These are phyloP conservation scores for Samsoniella hepiali DNA, from an alignment of 2,329 filamentous ascomycete species.

Conservation along the genomic window DNA sequence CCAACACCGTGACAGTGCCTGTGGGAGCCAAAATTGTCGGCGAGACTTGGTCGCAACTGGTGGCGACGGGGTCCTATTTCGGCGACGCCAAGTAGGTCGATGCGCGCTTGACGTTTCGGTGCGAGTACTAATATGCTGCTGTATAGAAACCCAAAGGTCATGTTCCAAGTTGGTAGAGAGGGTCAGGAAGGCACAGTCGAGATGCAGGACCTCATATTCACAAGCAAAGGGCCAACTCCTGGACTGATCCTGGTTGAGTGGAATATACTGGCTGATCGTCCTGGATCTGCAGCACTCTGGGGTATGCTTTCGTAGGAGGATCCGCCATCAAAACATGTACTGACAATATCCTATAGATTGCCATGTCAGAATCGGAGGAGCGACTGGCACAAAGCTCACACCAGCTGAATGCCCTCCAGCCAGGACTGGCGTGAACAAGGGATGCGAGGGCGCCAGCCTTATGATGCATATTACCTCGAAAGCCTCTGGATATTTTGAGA, in stretches of 20 bases:
- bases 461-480: constrained; percentile 44
- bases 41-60: no score
- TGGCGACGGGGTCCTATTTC: no score
- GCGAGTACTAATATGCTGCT: no score
- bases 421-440: constrained; percentile 41
- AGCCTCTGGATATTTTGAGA: constrained; percentile 50
- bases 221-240: constrained; percentile 60
- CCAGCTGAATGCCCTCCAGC: constrained; percentile 54
- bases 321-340: no score
- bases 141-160: constrained; percentile 39
- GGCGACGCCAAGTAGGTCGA: no score
- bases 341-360: no score
- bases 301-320: no score
- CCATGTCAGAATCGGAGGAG: constrained; percentile 70
- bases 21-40: constrained; percentile 29
- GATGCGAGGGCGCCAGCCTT: constrained; percentile 57
- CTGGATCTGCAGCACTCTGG: constrained; percentile 44
- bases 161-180: constrained; percentile 61
- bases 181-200: constrained; percentile 63
- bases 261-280: constrained; percentile 35
- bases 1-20: constrained; percentile 33
- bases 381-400: constrained; percentile 62
- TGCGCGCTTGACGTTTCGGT: no score
- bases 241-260: constrained; percentile 69
- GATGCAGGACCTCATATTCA: constrained; percentile 66